A percentile compares a stretch with the other conserved stretches of the same genome.
phyloP scores from a whole-genome alignment of 345 rosid genomes.

The Eucalyptus urophylla region DNA sequence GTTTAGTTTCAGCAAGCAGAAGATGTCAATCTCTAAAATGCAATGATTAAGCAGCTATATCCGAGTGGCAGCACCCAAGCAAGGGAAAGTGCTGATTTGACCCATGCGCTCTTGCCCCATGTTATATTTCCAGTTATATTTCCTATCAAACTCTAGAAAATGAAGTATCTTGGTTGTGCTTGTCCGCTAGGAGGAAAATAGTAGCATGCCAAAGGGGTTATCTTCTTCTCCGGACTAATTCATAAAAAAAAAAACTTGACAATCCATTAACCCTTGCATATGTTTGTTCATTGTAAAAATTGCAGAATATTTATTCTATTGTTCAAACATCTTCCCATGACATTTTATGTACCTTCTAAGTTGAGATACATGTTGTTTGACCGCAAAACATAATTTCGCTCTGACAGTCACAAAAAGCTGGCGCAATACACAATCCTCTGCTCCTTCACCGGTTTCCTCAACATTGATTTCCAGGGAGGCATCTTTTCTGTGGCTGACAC shows the following conservation, averaged over 20 bases:
- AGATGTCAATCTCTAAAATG: background rate
- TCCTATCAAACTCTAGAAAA: background rate
- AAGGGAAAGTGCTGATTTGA: background rate
- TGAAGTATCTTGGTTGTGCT: background rate
- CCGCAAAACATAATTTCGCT: no score
- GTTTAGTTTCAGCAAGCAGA: background rate
- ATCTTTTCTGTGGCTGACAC: no score
- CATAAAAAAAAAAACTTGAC: background rate
- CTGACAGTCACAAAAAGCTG: no score
- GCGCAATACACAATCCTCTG: no score
- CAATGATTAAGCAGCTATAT: background rate
- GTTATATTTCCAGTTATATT: background rate
- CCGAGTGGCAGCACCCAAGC: background rate
- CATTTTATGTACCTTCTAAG: no score
- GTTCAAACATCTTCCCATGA: no score
- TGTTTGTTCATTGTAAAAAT: no score
- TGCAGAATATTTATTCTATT: no score
- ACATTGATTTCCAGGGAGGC: no score
- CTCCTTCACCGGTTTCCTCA: no score
- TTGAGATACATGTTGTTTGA: no score
- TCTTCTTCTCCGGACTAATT: background rate
- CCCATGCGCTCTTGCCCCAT: background rate
- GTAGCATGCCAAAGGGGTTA: background rate
- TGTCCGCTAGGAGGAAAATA: background rate
- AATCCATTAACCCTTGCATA: background rate